phyloP scores from a whole-genome alignment of 2,329 filamentous ascomycete species.

The Pseudogymnoascus sp. region DNA sequence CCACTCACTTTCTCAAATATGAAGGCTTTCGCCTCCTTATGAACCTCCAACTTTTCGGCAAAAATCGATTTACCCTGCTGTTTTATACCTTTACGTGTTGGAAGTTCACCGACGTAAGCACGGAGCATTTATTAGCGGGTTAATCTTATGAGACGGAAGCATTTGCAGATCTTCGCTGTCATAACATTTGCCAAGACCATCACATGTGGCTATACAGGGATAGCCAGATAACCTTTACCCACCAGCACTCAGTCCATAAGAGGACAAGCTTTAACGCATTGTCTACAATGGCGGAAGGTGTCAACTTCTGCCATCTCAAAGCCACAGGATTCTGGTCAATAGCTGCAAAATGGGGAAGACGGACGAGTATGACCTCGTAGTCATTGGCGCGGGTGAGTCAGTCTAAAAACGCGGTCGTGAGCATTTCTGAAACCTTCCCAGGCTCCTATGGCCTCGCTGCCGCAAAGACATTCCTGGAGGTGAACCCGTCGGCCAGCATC shows the following conservation, averaged over 20 bases:
- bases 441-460: slow-evolving; percentile 50
- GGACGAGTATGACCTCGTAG: slow-evolving; percentile 25
- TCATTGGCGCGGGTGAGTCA: slow-evolving; percentile 42
- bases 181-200: not conserved
- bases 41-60: not conserved
- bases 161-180: not conserved
- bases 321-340: not conserved
- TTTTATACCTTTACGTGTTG: too few species aligned
- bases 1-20: not conserved
- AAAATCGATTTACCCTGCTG: too few species aligned
- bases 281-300: not conserved
- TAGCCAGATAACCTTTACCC: not conserved
- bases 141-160: not conserved
- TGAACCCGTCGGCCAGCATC: slow-evolving; percentile 49
- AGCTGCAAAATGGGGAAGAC: slow-evolving; percentile 3
- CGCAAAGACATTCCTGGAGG: slow-evolving; percentile 52
- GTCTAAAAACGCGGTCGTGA: not conserved
- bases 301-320: not conserved
- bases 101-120: not conserved
- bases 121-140: not conserved
- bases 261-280: not conserved
- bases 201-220: not conserved
- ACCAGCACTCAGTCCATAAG: not conserved
- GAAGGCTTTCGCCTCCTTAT: not conserved
- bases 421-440: slow-evolving; percentile 14